These are phyloP conservation scores for Picochlorum sp. DNA, from an alignment of 139 green algal species.

Conservation along the genomic window DNA sequence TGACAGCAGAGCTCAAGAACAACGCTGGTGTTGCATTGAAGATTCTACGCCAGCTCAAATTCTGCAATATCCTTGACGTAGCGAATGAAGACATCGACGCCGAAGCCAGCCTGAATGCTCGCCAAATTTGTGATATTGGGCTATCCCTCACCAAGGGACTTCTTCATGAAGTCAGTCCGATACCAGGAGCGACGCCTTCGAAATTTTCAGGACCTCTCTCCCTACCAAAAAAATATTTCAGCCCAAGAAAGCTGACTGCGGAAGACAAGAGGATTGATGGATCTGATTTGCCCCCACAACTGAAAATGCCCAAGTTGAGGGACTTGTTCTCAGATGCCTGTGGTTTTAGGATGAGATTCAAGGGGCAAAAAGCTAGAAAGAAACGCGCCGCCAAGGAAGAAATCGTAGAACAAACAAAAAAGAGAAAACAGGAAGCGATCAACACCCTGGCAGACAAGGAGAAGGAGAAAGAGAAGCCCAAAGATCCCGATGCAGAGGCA, in stretches of 20 bases:
- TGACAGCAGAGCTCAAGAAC: not conserved
- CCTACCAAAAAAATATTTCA: not conserved
- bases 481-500: not conserved
- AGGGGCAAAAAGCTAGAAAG: not conserved
- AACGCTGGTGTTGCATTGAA: not conserved
- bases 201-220: conserved; percentile 10
- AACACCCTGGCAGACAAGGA: not conserved
- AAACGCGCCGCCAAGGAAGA: not conserved
- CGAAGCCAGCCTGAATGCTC: conserved; percentile 3
- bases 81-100: conserved; percentile 6
- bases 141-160: conserved; percentile 20
- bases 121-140: conserved; percentile 43
- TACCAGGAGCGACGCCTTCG: not conserved
- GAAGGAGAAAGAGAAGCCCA: not conserved
- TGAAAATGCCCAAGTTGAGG: not conserved
- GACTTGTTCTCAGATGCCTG: not conserved
- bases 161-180: conserved; percentile 7
- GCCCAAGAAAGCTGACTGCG: not conserved
- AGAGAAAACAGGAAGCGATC: not conserved
- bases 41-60: conserved; percentile 10
- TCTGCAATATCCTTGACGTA: conserved; percentile 12
- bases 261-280: conserved; percentile 8
- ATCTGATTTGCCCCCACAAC: conserved; percentile 6
- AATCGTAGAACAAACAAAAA: not conserved
- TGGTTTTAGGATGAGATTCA: not conserved